These are phyloP conservation scores for Rhynchospora pubera DNA, from an alignment of 176 grass and related monocot genomes.

Conservation along the genomic window DNA sequence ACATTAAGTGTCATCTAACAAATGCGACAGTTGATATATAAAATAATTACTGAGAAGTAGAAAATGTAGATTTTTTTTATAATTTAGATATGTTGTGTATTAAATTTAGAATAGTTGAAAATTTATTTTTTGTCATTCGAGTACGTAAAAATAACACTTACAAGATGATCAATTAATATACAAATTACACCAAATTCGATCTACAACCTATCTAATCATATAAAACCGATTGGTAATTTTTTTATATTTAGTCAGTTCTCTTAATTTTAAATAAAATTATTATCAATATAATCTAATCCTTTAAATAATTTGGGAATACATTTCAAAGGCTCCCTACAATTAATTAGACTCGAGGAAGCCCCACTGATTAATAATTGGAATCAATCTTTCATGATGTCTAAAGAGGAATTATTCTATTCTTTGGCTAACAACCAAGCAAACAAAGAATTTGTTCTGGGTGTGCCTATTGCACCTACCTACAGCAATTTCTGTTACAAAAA, in stretches of 20 bases:
- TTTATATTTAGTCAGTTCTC: neutral
- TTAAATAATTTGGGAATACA: neutral
- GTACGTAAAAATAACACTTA: too few species aligned
- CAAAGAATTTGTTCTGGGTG: constrained; percentile 23
- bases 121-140: too few species aligned
- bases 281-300: neutral
- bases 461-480: constrained; percentile 8
- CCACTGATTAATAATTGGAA: constrained; percentile 11
- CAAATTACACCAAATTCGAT: too few species aligned
- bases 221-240: too few species aligned
- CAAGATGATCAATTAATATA: too few species aligned
- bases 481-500: constrained; percentile 15
- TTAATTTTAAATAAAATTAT: neutral
- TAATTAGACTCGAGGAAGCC: neutral
- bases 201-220: too few species aligned
- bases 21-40: too few species aligned
- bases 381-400: neutral
- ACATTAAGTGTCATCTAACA: too few species aligned
- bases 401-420: neutral
- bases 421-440: constrained; percentile 1
- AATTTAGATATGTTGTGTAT: too few species aligned
- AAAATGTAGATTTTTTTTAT: too few species aligned
- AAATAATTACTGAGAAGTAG: too few species aligned
- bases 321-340: neutral
- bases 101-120: too few species aligned